phyloP scores from a whole-genome alignment of 495 filamentous ascomycete species.

The Xylona heveae region DNA sequence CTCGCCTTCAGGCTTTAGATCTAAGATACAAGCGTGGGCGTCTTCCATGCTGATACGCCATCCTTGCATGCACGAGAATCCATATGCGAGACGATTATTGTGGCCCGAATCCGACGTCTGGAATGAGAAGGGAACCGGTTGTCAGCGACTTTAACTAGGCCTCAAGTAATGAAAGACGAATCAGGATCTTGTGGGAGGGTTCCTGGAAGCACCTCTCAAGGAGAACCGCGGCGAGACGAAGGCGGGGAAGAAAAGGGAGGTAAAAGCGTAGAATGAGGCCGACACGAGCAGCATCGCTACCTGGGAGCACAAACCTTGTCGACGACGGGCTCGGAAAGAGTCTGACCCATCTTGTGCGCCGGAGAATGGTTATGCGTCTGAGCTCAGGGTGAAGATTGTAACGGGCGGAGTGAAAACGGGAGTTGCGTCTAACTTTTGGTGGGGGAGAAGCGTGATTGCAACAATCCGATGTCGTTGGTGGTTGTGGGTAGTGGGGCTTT shows the following conservation, averaged over 20 bases:
- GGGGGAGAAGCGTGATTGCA: too few relatives aligned
- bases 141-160: too few relatives aligned
- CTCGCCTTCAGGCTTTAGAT: constrained; percentile 47
- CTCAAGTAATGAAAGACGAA: background rate
- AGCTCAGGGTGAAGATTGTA: too few relatives aligned
- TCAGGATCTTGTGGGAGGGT: background rate
- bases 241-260: too few relatives aligned
- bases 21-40: constrained; percentile 71
- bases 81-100: constrained; percentile 82
- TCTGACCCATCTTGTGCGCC: constrained; percentile 88
- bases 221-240: too few relatives aligned
- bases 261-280: background rate
- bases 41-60: constrained; percentile 99
- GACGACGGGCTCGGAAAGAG: constrained; percentile 93
- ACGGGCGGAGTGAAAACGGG: too few relatives aligned
- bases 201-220: too few relatives aligned
- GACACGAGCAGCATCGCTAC: constrained; percentile 1
- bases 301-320: constrained; percentile 60
- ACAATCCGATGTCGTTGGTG: too few relatives aligned
- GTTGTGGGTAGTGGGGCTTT: too few relatives aligned
- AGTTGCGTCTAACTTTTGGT: too few relatives aligned
- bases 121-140: too few relatives aligned
- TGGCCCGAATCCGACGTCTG: constrained; percentile 73
- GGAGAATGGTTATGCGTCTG: too few relatives aligned
- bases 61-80: constrained; percentile 96